Evolutionary conservation across 208 protist species (phyloP), one percentile per base, ranked within the genome.

Genomic region (Naegleria fowleri): DNA sequence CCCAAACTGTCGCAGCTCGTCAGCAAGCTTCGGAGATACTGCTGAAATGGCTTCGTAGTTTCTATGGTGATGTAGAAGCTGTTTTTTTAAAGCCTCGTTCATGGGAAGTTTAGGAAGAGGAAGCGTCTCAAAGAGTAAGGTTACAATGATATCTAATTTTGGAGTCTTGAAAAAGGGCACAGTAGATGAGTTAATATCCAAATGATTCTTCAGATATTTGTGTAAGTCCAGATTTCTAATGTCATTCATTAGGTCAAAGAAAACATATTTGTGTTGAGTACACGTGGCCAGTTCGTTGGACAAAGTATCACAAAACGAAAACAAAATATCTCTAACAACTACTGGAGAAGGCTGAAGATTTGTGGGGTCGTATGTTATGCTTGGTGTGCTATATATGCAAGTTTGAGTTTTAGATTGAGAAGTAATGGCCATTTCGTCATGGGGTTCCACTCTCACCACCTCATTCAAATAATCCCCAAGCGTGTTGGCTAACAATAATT

Each of bases 321-420:
- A 76, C n/a, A 76, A 76, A 29, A 76, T 29, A 76, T 76, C 58
- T n/a, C 58, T n/a, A n/a, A 76, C 58, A 76, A 76, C 58, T 76
- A 5, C n/a, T 5, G 58, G 6, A 29, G 4, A n/a, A n/a, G 58
- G 16, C 22, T 76, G 19, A 5, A 76, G n/a, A 76, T 25, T 25
- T n/a, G 58, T n/a, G 6, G 58, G 58, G n/a, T 76, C 3, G 22
- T 76, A 76, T 25, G 6, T 29, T n/a, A 76, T 76, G 16, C 19
- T 5, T 76, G 6, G 6, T 29, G 6, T 4, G n/a, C 22, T 76
- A 4, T 76, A n/a, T 25, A 76, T n/a, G 15, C 51, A 58, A 5
- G 51, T 19, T 15, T 58, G 51, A 29, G n/a, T 76, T 29, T 76
- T 25, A 76, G 22, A 25, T n/a, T 76, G 19, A 29, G 58, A n/a